Percentiles rank a stretch among this genome's conserved stretches.
Evolutionary conservation across 2,329 filamentous ascomycete species (phyloP).

Genomic region (Ascochyta pisi): DNA sequence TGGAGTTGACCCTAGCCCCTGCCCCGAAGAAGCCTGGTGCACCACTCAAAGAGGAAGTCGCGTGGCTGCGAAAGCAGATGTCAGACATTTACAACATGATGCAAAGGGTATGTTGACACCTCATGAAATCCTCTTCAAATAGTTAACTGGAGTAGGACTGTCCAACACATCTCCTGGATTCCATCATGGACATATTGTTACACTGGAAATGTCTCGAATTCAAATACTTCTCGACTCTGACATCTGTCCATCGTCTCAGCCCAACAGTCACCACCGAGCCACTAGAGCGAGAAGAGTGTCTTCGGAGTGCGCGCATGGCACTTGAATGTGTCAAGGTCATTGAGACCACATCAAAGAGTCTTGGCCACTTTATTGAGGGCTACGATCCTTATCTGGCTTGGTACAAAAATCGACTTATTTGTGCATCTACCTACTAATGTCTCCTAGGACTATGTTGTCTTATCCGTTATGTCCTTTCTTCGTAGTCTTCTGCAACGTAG

Average conservation of each 20-base stretch:
- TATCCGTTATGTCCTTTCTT: conserved; percentile 46
- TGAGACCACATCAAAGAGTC: conserved; percentile 28
- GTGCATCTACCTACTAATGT: conserved; percentile 13
- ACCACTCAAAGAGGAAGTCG: conserved; percentile 30
- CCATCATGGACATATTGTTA: conserved; percentile 31
- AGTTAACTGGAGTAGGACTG: conserved; percentile 26
- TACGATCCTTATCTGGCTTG: conserved; percentile 41
- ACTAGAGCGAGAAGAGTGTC: conserved; percentile 40
- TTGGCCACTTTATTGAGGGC: conserved; percentile 40
- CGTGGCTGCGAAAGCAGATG: conserved; percentile 30
- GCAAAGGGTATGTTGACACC: conserved; percentile 25
- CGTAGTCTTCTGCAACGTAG: conserved; percentile 47
- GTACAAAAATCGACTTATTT: conserved; percentile 15
- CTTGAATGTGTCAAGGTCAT: conserved; percentile 39
- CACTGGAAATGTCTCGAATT: conserved; percentile 45
- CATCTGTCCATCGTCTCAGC: conserved; percentile 41
- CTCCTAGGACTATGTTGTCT: conserved; percentile 40
- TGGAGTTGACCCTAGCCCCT: conserved; percentile 34
- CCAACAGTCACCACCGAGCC: conserved; percentile 38
- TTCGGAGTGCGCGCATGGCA: conserved; percentile 41
- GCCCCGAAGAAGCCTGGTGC: conserved; percentile 17
- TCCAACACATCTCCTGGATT: conserved; percentile 24
- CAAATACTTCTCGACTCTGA: conserved; percentile 42
- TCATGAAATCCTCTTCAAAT: background rate
- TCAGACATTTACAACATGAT: conserved; percentile 30